These are phyloP conservation scores for Chara braunii DNA, from an alignment of 139 green algal genomes.

Conservation along the genomic window DNA sequence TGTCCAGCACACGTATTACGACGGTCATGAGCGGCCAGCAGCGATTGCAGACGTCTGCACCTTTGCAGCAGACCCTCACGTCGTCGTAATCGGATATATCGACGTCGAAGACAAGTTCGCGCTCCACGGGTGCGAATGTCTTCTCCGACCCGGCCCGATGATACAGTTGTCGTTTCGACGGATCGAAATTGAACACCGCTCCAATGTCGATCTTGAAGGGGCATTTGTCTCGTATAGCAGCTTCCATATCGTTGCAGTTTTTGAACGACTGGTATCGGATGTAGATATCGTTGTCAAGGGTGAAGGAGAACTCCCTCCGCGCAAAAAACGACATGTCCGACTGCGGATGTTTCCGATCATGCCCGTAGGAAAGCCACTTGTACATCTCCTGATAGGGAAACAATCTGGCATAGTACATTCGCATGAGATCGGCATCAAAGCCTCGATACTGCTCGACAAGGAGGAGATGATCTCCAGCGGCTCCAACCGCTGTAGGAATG, in stretches of 20 bases:
- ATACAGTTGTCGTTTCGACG: constrained; percentile 23
- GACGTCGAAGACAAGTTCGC: constrained; percentile 96
- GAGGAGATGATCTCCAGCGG: too few species aligned
- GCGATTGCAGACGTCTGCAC: constrained; percentile 64
- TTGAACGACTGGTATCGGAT: constrained; percentile 96
- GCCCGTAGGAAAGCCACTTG: constrained; percentile 32
- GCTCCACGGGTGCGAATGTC: constrained; percentile 72
- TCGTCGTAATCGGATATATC: constrained; percentile 99
- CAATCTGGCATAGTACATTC: too few species aligned
- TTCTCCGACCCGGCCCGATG: constrained; percentile 20
- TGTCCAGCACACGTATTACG: constrained; percentile 69
- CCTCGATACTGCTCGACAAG: too few species aligned
- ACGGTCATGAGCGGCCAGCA: constrained; percentile 96
- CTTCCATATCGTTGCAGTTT: constrained; percentile 61
- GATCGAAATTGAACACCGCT: constrained; percentile 83
- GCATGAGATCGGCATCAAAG: too few species aligned
- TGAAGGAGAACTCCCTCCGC: constrained; percentile 94
- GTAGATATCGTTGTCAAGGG: constrained; percentile 92
- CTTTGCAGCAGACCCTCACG: constrained; percentile 63
- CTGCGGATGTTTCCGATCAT: constrained; percentile 29
- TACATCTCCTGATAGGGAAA: constrained; percentile 33
- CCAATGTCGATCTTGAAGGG: constrained; percentile 97
- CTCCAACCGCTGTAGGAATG: too few species aligned
- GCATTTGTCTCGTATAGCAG: constrained; percentile 58
- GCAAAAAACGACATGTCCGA: constrained; percentile 15